Base-by-base conservation (phyloP, 371 early-diverging fungal genomes). In the Mucor racemosus region DNA sequence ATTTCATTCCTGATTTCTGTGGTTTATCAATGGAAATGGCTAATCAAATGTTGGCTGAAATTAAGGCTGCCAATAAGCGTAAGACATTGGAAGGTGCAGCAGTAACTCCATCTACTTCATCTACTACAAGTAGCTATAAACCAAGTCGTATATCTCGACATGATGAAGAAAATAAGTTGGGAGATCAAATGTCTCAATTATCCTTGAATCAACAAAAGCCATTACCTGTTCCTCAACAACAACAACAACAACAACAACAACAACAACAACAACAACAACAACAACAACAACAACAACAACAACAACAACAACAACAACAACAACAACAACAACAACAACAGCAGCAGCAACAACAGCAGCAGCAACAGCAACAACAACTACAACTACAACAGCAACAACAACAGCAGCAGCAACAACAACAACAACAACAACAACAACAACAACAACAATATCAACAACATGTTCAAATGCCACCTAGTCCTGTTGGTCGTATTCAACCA, bases 1-100 rank as follows among this genome's bases (percentile, higher is more conserved):
- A 88, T 64, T 86, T 94, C 62, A 90, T 99, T 8, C 99, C 98
- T 14, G 92, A 96, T 68, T 92, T 95, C 31, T 99, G 99, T 73
- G 98, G 99, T 41, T 82, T 99, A 71, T 88, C 91, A 7, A 89
- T 92, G 86, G 90, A 89, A 60, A 86, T 93, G 83, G 95, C 95
- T 0, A 91, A 89, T 65, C 90, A 91, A 65, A 91, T 97, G 85
- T 64, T 94, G 60, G 83, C 85, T 63, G 92, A 90, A 68, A 91
- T 94, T 68, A 91, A 91, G 74, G 86, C 85, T 6, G 89, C 91
- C 1, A 67, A 67, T 36, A 79, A 76, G 33, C 70, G 82, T 39
- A 79, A 76, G 44, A 77, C 81, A 4, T 17, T 66, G 17, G 73
- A 73, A 19, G 56, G 66, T 9, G 0, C 62, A 8, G 48, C 56